phyloP scores from a whole-genome alignment of 2,329 filamentous ascomycete genomes.

The Davidsoniella virescens region DNA sequence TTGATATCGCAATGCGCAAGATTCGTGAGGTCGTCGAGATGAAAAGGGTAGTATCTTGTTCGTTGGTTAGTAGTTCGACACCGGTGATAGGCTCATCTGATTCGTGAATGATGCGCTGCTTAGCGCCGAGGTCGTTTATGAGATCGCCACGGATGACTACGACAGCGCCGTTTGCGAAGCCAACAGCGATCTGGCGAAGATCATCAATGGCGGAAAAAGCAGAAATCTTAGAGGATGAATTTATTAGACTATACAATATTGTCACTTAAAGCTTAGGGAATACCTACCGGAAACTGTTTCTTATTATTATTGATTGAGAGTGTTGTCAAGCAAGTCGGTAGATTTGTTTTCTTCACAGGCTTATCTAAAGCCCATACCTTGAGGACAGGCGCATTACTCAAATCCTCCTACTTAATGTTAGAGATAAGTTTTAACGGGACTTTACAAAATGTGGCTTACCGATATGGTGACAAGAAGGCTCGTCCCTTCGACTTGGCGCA shows the following conservation, averaged over 20 bases:
- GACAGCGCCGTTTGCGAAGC: slow-evolving; percentile 89
- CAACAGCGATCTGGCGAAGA: slow-evolving; percentile 80
- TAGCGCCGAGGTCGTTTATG: slow-evolving; percentile 85
- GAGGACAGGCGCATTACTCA: slow-evolving; percentile 70
- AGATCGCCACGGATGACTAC: slow-evolving; percentile 87
- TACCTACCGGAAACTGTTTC: slow-evolving; percentile 71
- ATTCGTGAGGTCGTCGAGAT: slow-evolving; percentile 83
- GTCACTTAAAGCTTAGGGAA: neutral
- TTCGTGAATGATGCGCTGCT: slow-evolving; percentile 88
- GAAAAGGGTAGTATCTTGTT: slow-evolving; percentile 58
- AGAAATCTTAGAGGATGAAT: slow-evolving; percentile 43
- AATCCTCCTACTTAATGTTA: slow-evolving; percentile 46
- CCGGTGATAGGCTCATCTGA: slow-evolving; percentile 93
- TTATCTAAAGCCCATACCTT: slow-evolving; percentile 98
- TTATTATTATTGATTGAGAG: slow-evolving; percentile 75
- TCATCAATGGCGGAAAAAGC: slow-evolving; percentile 79
- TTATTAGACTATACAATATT: neutral
- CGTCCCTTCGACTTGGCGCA: slow-evolving; percentile 81
- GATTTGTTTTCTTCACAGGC: slow-evolving; percentile 80
- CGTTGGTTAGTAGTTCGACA: slow-evolving; percentile 54
- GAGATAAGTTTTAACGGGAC: neutral
- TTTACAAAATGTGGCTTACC: slow-evolving; percentile 19
- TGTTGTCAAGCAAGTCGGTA: slow-evolving; percentile 75
- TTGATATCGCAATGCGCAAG: slow-evolving; percentile 70
- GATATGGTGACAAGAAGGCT: slow-evolving; percentile 71